phyloP scores from a whole-genome alignment of 371 early-diverging fungal species.

The Mortierella polycephala region DNA sequence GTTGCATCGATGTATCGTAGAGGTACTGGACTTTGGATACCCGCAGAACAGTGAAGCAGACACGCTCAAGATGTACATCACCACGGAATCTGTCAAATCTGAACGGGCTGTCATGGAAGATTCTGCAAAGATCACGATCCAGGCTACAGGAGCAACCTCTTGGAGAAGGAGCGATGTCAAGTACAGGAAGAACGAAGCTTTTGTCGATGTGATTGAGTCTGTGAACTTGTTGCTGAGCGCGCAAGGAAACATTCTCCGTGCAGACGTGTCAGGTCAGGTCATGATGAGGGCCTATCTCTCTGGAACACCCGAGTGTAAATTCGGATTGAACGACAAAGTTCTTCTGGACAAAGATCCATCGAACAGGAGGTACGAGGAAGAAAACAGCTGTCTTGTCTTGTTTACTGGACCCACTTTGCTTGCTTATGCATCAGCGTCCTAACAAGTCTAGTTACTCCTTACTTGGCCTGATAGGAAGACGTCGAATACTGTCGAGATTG shows the following conservation, averaged over 20 bases:
- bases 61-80: constrained; percentile 89
- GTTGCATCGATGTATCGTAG: constrained; percentile 52
- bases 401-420: background rate
- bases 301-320: constrained; percentile 84
- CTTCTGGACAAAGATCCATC: constrained; percentile 76
- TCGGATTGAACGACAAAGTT: constrained; percentile 87
- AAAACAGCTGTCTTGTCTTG: background rate
- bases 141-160: constrained; percentile 90
- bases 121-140: constrained; percentile 87
- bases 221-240: constrained; percentile 86
- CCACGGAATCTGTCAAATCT: constrained; percentile 87
- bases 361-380: constrained; percentile 33
- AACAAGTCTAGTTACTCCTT: background rate
- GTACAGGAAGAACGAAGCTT: constrained; percentile 91
- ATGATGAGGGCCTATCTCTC: constrained; percentile 80
- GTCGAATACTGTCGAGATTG: constrained; percentile 82
- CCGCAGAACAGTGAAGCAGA: constrained; percentile 92
- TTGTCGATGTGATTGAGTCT: constrained; percentile 90
- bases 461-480: constrained; percentile 41
- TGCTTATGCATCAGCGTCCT: background rate
- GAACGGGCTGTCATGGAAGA: constrained; percentile 77
- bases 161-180: constrained; percentile 92
- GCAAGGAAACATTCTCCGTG: constrained; percentile 75
- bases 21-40: constrained; percentile 92
- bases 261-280: constrained; percentile 74